These are phyloP conservation scores for Kazachstania bromeliacearum DNA, from an alignment of 805 yeast species.

Conservation along the genomic window DNA sequence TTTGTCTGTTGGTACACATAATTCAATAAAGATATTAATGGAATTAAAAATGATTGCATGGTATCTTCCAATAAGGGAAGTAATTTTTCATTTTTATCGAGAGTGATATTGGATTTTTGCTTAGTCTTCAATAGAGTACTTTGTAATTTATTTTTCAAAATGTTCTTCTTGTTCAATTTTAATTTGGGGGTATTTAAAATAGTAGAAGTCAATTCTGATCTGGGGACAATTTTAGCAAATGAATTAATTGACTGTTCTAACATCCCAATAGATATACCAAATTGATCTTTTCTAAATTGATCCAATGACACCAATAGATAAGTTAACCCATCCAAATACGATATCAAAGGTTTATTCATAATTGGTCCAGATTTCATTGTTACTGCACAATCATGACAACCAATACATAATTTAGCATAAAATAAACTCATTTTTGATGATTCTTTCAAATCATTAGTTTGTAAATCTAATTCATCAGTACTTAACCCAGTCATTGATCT, in stretches of 20 bases:
- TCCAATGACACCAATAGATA: conserved; percentile 24
- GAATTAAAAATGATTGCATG: conserved; percentile 22
- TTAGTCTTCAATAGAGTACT: conserved; percentile 3
- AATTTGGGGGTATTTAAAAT: conserved; percentile 6
- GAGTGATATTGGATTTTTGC: conserved; percentile 1
- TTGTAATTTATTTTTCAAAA: conserved; percentile 6
- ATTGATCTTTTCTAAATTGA: conserved; percentile 18
- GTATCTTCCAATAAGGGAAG: conserved; percentile 20
- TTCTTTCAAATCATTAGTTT: conserved; percentile 22
- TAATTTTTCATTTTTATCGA: conserved; percentile 4
- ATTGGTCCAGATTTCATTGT: conserved; percentile 5
- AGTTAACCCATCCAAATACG: conserved; percentile 18
- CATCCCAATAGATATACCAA: conserved; percentile 26
- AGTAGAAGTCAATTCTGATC: conserved; percentile 10
- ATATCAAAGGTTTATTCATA: conserved; percentile 8
- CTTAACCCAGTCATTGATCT: conserved; percentile 14
- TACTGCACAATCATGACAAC: conserved; percentile 18
- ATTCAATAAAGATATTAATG: conserved; percentile 18
- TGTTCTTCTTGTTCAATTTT: conserved; percentile 4
- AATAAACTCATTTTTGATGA: conserved; percentile 18
- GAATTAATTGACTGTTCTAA: conserved; percentile 15
- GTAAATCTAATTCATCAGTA: conserved; percentile 23
- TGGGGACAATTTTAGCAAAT: conserved; percentile 12
- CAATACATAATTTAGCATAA: conserved; percentile 23
- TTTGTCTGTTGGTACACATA: conserved; percentile 25